A percentile compares a stretch with the other conserved stretches of the same genome.
These are phyloP conservation scores for Emydomyces testavorans DNA, from an alignment of 2,329 filamentous ascomycete species.

Conservation along the genomic window DNA sequence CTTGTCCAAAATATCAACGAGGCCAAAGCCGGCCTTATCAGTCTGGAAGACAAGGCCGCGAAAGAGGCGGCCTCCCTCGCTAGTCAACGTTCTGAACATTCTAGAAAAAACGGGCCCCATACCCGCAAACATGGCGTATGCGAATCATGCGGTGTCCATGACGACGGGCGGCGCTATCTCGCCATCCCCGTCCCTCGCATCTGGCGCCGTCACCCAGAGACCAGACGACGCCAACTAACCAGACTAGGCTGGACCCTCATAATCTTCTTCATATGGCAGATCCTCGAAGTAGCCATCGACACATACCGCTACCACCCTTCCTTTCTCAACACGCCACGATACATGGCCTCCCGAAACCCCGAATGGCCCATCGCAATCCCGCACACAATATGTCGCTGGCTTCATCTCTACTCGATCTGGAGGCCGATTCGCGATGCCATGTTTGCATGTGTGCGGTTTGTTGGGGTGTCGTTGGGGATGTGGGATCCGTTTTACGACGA, in stretches of 20 bases:
- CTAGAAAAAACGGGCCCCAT: slow-evolving; percentile 9
- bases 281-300: slow-evolving; percentile 39
- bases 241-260: slow-evolving; percentile 32
- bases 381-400: slow-evolving; percentile 43
- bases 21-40: slow-evolving; percentile 31
- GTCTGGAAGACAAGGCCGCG: slow-evolving; percentile 30
- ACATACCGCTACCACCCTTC: slow-evolving; percentile 43
- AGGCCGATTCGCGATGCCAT: slow-evolving; percentile 1
- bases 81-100: slow-evolving; percentile 14
- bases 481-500: slow-evolving; percentile 11
- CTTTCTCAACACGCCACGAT: slow-evolving; percentile 38
- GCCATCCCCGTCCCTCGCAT: slow-evolving; percentile 29
- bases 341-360: slow-evolving; percentile 42
- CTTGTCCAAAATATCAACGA: slow-evolving; percentile 33
- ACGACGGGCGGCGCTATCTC: slow-evolving; percentile 24
- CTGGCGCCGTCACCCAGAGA: slow-evolving; percentile 24
- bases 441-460: slow-evolving; percentile 7
- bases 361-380: slow-evolving; percentile 45
- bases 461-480: slow-evolving; percentile 2
- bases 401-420: slow-evolving; percentile 24
- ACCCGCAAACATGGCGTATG: slow-evolving; percentile 16
- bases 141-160: slow-evolving; percentile 20
- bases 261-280: slow-evolving; percentile 38
- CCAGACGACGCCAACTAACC: slow-evolving; percentile 27
- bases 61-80: slow-evolving; percentile 18